Evolutionary conservation across 2,329 filamentous ascomycete genomes (phyloP), one percentile per base, ranked within the genome.

Genomic region (Fusarium domesticum): DNA sequence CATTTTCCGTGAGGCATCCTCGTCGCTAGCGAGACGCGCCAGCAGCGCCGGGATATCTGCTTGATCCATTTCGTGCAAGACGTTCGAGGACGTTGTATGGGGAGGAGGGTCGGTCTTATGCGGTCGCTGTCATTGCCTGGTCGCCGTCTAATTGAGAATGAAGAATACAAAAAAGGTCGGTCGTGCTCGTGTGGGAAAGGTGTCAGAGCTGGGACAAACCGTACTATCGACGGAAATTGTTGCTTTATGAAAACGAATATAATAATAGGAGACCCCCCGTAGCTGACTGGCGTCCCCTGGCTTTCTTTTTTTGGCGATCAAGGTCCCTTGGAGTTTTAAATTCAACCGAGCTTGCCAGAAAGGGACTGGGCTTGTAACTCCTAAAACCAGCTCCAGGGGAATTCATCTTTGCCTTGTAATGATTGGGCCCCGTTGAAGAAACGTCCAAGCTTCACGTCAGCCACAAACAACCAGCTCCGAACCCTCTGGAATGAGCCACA

Each of bases 1-100:
- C 89, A 97, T 96, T 70, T 98, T 98, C 63, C 91, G 89, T 57
- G 89, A 85, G 44, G 89, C 91, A 75, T 98, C 93, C 70, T 96
- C 81, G 58, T 84, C 79, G 69, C 81, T 84, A 32, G 78, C 73
- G 49, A 85, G 72, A 54, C 81, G 80, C 70, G 78, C 73, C 57
- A 85, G 72, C 56, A 85, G 75, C 64, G 78, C 77, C 37, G 81
- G 81, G 56, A 85, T 81, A 57, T 84, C 81, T 58, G 78, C 79
- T 70, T 84, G 81, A 61, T 85, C 81, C 81, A 85, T 61, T 8
- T 49, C 12, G 35, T 28, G 30, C 17, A 81, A 51, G 51, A 60
- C 48, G 38, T 35, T 15, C 35, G 49, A 6, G 20, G 18, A 47
- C 37, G 36, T 17, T 35, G 32, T 37, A 23, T 28, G 48, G 16